Evolutionary conservation across 352 stramenopile species (phyloP), one percentile per base, ranked within the genome.

Genomic region (Hyaloperonospora brassicae): DNA sequence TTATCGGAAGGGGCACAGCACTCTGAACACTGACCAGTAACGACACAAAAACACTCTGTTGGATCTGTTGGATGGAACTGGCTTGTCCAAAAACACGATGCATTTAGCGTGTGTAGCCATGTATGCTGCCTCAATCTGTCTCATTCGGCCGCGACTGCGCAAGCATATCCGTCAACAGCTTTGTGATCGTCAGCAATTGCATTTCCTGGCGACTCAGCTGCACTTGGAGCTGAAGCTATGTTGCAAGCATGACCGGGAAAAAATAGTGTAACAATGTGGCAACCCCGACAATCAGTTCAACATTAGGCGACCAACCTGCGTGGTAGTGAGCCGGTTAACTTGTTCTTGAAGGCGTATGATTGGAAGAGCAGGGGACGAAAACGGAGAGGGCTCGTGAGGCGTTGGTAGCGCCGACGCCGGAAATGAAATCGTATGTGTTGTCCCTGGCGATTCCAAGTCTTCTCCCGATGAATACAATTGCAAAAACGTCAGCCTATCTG

Each of bases 151-250:
- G 47, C n/a, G 39, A 62, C 1, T 48, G 40, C 2, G 51, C 43
- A n/a, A 66, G 34, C 21, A 62, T 66, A 12, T 66, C 10, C 27
- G 84, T 48, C 1, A 89, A 27, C 1, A 87, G 48, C 13, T 62
- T 50, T 45, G 72, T 50, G 27, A 90, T 90, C 5, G 63, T 59
- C 27, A 83, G 62, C 41, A 90, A 52, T 50, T 90, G 75, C 7
- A 41, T 54, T 35, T 87, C 75, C 49, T 90, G 77, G 3, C 60
- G 64, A 5, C 46, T 68, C 25, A 90, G 50, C 50, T 87, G 79
- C 9, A 58, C 61, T 54, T 88, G 73, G 14, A 85, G 52, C 42
- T 78, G 58, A 23, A 78, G 42, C 75, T 87, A 48, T 24, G 0
- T 9, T 5, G 12, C 13, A 52, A 35, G 0, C 5, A 43, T 17